Evolutionary conservation across 345 rosid genomes (phyloP).

Genomic region (Eucalyptus decipiens): DNA sequence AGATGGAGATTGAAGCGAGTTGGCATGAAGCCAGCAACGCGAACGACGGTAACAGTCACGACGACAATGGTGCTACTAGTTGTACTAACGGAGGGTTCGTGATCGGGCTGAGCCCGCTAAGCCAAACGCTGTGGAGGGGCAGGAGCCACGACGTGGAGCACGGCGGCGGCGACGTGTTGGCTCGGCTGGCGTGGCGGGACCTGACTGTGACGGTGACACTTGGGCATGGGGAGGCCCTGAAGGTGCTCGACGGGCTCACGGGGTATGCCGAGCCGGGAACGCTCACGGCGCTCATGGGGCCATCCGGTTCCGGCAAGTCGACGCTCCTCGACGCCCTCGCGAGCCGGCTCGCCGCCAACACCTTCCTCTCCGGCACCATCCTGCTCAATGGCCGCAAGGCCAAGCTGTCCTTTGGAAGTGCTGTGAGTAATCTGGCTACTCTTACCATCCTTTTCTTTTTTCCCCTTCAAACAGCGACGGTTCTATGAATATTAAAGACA

Average conservation of each 20-base stretch:
- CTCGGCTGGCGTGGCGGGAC: conserved; percentile 88
- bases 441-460: neutral
- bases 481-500: neutral
- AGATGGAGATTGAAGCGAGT: neutral
- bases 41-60: neutral
- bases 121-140: conserved; percentile 73
- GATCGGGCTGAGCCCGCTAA: conserved; percentile 66
- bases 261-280: conserved; percentile 90
- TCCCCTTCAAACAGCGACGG: neutral
- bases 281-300: conserved; percentile 88
- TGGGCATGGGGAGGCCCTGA: conserved; percentile 59
- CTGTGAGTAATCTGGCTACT: conserved; percentile 34
- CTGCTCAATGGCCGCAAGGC: conserved; percentile 86
- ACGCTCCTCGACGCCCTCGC: conserved; percentile 88
- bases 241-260: conserved; percentile 72
- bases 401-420: conserved; percentile 90
- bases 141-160: conserved; percentile 22
- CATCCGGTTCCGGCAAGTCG: conserved; percentile 93
- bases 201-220: conserved; percentile 72
- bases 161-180: conserved; percentile 69
- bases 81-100: neutral
- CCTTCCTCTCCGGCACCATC: conserved; percentile 79
- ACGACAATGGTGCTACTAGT: neutral
- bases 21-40: neutral
- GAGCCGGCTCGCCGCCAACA: conserved; percentile 83